Conservation (phyloP, 305 asterid species). For the Coffea humblotiana region DNA sequence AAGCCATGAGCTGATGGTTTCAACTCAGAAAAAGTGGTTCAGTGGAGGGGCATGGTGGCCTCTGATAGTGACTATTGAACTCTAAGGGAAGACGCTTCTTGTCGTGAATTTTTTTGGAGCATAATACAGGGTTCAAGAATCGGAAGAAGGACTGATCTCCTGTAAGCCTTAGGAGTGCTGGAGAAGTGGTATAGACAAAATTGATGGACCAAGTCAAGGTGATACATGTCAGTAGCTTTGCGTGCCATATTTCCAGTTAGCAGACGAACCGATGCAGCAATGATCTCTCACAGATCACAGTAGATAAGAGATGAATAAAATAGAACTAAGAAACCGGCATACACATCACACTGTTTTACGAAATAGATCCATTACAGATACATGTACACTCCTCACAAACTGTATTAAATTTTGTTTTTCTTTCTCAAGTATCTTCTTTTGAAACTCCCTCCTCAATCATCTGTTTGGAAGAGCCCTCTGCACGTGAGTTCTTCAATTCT, state of each 20-base stretch:
- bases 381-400: background rate
- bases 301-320: background rate
- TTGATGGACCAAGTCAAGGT: no score
- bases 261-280: background rate
- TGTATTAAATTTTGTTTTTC: background rate
- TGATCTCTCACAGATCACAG: background rate
- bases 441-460: constrained; percentile 34
- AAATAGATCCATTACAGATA: background rate
- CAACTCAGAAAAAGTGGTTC: background rate
- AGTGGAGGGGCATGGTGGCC: background rate
- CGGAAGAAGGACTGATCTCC: background rate
- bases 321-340: background rate
- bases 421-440: constrained; percentile 13
- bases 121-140: background rate
- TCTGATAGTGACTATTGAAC: background rate
- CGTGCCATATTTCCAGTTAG: background rate
- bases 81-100: background rate
- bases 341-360: background rate
- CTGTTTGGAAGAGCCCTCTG: constrained; percentile 37
- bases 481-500: constrained; percentile 39
- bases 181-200: no score
- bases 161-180: no score
- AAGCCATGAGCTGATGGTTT: background rate
- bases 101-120: background rate
- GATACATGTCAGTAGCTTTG: no score